A percentile compares a stretch with the other conserved stretches of the same genome.
Evolutionary conservation across 805 yeast species (phyloP).

Genomic region (Wickerhamomyces rabaulensis): DNA sequence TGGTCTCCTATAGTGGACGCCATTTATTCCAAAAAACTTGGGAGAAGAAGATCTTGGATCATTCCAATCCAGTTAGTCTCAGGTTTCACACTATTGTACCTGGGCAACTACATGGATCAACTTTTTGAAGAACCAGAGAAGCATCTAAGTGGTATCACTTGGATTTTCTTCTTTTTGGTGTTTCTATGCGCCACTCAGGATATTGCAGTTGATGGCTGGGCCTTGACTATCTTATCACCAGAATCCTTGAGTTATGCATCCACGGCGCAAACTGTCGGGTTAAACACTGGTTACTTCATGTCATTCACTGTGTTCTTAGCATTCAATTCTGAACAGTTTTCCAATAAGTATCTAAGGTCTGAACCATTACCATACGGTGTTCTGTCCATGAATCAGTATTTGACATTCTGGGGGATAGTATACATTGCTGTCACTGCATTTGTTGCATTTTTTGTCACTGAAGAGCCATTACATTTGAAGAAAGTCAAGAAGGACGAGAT

Average conservation of each 20-base stretch:
- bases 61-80: slow-evolving; percentile 86
- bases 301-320: slow-evolving; percentile 91
- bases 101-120: slow-evolving; percentile 56
- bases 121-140: slow-evolving; percentile 44
- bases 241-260: slow-evolving; percentile 85
- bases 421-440: slow-evolving; percentile 63
- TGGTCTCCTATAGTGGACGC: slow-evolving; percentile 98
- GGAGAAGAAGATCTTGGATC: slow-evolving; percentile 91
- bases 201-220: slow-evolving; percentile 99
- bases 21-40: slow-evolving; percentile 56
- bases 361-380: slow-evolving; percentile 60
- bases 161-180: slow-evolving; percentile 70
- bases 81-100: slow-evolving; percentile 55
- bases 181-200: slow-evolving; percentile 96
- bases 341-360: slow-evolving; percentile 72
- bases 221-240: slow-evolving; percentile 76
- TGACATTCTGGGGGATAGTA: slow-evolving; percentile 70
- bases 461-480: slow-evolving; percentile 54
- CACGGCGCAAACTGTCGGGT: slow-evolving; percentile 95
- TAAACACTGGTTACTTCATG: slow-evolving; percentile 87
- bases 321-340: slow-evolving; percentile 86
- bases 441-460: slow-evolving; percentile 57
- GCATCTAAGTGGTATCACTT: slow-evolving; percentile 54
- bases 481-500: slow-evolving; percentile 26
- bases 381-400: slow-evolving; percentile 67